Evolutionary conservation across 1,284 basidiomycete species (phyloP).

Genomic region (Cerrena zonata): DNA sequence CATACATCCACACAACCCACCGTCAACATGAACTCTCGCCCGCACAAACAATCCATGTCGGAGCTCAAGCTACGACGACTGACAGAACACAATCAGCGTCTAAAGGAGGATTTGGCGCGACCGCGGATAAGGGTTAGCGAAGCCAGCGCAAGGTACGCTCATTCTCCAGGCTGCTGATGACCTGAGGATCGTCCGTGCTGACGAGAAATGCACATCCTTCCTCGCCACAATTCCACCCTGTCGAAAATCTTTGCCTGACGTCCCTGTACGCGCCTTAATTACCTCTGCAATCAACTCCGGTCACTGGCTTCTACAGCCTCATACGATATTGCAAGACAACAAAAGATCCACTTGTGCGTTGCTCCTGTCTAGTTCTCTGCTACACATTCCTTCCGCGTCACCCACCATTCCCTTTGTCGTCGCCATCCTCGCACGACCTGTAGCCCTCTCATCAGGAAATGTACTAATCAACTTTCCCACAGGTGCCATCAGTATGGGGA

Average conservation of each 20-base stretch:
- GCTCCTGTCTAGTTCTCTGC: slow-evolving; percentile 6
- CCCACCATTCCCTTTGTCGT: background rate
- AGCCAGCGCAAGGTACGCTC: slow-evolving; percentile 83
- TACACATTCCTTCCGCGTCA: slow-evolving; percentile 8
- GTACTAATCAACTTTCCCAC: slow-evolving; percentile 8
- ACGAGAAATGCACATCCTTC: background rate
- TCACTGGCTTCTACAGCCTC: slow-evolving; percentile 45
- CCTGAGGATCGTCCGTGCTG: background rate
- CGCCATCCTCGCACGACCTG: background rate
- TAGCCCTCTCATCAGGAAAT: background rate
- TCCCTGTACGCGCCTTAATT: background rate
- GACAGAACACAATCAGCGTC: slow-evolving; percentile 87
- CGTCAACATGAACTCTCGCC: slow-evolving; percentile 50
- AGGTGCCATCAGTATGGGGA: slow-evolving; percentile 90
- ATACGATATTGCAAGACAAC: slow-evolving; percentile 90
- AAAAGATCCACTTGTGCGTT: slow-evolving; percentile 76
- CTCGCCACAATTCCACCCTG: background rate
- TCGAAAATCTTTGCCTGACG: background rate
- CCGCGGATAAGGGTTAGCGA: slow-evolving; percentile 87
- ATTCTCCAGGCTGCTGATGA: slow-evolving; percentile 13
- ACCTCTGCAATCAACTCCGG: background rate
- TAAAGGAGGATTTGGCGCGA: slow-evolving; percentile 84
- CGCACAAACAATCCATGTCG: slow-evolving; percentile 82
- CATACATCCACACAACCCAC: background rate
- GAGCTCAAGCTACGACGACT: slow-evolving; percentile 92